Base-by-base conservation (phyloP, 345 rosid species). In the Carallia pectinifolia region DNA sequence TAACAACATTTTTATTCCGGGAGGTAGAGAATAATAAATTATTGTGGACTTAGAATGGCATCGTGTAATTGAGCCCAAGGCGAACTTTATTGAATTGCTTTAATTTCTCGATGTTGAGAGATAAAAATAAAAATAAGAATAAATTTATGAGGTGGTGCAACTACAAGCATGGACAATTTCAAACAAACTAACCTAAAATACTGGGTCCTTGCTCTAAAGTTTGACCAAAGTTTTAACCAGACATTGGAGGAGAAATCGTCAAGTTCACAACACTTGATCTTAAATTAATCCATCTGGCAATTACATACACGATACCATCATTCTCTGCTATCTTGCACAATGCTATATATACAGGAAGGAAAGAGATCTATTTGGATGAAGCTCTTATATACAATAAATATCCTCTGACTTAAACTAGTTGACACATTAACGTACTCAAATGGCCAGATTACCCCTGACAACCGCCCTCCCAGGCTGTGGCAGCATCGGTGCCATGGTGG, bases 401-500 rank as follows among this genome's bases (percentile, higher is more conserved):
- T 19, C 9, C 60, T 27, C 10, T 27, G 31, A 27, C 17, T 2
- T 4, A 2, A 27, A 27, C 23, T 18, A 48, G 5, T 3, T 10
- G 8, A 44, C 53, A 52, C 31, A 55, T 9, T 55, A 39, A 27
- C 12, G 13, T 29, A 58, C 4, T 39, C 16, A 53, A 61, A 75
- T 79, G 82, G 82, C 73, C 44, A 67, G 63, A 33, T 47, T 65
- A 34, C 34, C 58, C 61, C 66, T 66, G 37, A 52, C 75, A 13
- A 18, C 71, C 10, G 8, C 29, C 30, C 5, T 73, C 18, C 65
- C 78, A 27, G 70, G 18, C 58, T 67, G 54, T 18, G 47, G 70
- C 52, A 61, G 19, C 40, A n/a, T 52, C 38, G 68, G 69, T 50
- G 67, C 53, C 18, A 7, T 58, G 4, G 16, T 66, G 1, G 34